phyloP scores from a whole-genome alignment of 208 protist species.

The Trypanosoma platydactyli region DNA sequence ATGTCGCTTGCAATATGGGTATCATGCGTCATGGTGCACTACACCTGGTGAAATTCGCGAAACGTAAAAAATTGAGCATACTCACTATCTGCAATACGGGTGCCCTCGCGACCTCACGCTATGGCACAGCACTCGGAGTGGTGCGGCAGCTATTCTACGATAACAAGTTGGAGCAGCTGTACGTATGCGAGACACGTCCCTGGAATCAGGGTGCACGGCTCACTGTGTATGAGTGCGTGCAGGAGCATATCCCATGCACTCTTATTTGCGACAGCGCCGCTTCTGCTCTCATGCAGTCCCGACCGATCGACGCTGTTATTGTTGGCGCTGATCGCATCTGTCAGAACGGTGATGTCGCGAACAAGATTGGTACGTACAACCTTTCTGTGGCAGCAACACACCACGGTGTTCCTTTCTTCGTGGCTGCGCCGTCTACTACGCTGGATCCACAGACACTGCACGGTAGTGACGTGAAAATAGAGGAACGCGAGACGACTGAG shows the following conservation, averaged over 20 bases:
- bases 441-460: slow-evolving; percentile 82
- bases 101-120: slow-evolving; percentile 90
- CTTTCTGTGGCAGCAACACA: slow-evolving; percentile 89
- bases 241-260: slow-evolving; percentile 91
- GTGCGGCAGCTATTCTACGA: slow-evolving; percentile 89
- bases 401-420: slow-evolving; percentile 92
- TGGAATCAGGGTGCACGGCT: slow-evolving; percentile 95
- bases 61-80: slow-evolving; percentile 56
- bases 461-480: slow-evolving; percentile 89
- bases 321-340: slow-evolving; percentile 95
- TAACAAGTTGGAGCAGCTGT: slow-evolving; percentile 80
- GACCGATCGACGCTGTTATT: slow-evolving; percentile 83
- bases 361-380: slow-evolving; percentile 96
- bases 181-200: slow-evolving; percentile 94
- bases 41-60: slow-evolving; percentile 11
- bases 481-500: slow-evolving; percentile 90
- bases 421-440: slow-evolving; percentile 91
- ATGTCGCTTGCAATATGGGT: slow-evolving; percentile 90
- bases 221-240: slow-evolving; percentile 95
- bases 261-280: slow-evolving; percentile 92
- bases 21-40: slow-evolving; percentile 48
- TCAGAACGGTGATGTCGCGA: slow-evolving; percentile 94
- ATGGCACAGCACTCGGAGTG: slow-evolving; percentile 94
- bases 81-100: slow-evolving; percentile 97
- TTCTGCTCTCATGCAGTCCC: slow-evolving; percentile 62